Evolutionary conservation across 148 eudicot genomes (phyloP).

Genomic region (Rhododendron vialii): DNA sequence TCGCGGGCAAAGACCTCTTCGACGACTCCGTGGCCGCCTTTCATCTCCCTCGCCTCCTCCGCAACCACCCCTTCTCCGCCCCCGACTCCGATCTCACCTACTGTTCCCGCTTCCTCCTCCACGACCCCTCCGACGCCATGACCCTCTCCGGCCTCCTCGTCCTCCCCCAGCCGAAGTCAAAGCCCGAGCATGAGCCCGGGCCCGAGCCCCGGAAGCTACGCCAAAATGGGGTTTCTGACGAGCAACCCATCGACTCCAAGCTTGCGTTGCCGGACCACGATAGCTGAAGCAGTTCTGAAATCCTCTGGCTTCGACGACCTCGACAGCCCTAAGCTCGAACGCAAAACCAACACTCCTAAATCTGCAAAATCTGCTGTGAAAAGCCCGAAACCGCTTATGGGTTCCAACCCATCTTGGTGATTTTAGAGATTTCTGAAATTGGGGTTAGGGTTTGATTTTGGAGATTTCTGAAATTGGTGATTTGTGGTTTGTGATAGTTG

Average conservation of each 20-base stretch:
- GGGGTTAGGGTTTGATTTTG: too few relatives aligned
- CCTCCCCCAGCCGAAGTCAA: constrained; percentile 43
- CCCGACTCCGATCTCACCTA: constrained; percentile 49
- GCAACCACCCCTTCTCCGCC: constrained; percentile 13
- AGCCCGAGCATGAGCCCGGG: constrained; percentile 17
- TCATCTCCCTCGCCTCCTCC: constrained; percentile 36
- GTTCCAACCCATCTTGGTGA: constrained; percentile 34
- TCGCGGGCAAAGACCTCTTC: constrained; percentile 75
- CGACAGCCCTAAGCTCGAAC: constrained; percentile 30
- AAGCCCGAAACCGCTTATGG: neutral
- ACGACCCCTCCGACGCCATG: constrained; percentile 53
- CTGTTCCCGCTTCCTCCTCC: constrained; percentile 60
- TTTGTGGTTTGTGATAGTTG: too few relatives aligned
- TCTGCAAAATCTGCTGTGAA: neutral
- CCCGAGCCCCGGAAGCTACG: constrained; percentile 28
- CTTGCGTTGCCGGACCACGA: constrained; percentile 26
- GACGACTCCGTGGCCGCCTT: constrained; percentile 44
- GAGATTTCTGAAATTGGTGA: too few relatives aligned
- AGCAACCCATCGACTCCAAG: constrained; percentile 66
- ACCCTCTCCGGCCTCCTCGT: constrained; percentile 89
- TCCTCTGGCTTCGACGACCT: constrained; percentile 12
- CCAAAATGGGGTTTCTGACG: constrained; percentile 39
- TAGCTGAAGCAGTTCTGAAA: neutral
- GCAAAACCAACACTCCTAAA: constrained; percentile 29
- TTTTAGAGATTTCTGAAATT: too few relatives aligned